phyloP scores from a whole-genome alignment of 805 yeast genomes.

The Pichia nakasei region DNA sequence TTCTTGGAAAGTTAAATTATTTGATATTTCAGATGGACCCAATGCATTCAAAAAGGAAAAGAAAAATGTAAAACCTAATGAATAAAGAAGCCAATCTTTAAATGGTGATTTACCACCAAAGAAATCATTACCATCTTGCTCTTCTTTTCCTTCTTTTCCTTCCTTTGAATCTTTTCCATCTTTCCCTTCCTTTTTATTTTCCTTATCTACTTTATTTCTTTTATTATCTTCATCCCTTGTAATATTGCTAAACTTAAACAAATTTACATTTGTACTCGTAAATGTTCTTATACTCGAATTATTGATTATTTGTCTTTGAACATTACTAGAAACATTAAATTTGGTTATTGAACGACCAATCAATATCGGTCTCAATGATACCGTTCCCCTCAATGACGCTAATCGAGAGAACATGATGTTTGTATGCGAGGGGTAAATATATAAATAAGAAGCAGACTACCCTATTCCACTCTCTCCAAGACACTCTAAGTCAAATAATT shows the following conservation, averaged over 20 bases:
- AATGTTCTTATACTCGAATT: not conserved
- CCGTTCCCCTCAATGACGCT: not conserved
- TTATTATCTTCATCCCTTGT: conserved; percentile 2
- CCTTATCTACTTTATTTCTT: conserved; percentile 3
- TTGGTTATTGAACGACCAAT: not conserved
- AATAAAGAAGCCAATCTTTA: conserved; percentile 22
- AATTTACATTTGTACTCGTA: not conserved
- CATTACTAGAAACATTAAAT: not conserved
- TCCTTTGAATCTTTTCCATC: not conserved
- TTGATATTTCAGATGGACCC: conserved; percentile 12
- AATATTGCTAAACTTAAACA: not conserved
- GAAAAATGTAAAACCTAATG: conserved; percentile 19
- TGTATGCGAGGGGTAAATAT: too few relatives aligned
- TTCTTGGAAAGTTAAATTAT: conserved; percentile 81
- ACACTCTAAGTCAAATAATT: too few relatives aligned
- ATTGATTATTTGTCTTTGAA: not conserved
- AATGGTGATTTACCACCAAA: conserved; percentile 11
- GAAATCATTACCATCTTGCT: conserved; percentile 1
- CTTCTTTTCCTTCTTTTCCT: not conserved
- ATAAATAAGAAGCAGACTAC: too few relatives aligned
- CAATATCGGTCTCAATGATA: not conserved
- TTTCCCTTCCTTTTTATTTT: not conserved
- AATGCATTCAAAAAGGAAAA: conserved; percentile 10
- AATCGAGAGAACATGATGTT: not conserved
- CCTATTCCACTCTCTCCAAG: too few relatives aligned